These are phyloP conservation scores for Spergularia azorica DNA, from an alignment of 179 eudicot species.

Conservation along the genomic window DNA sequence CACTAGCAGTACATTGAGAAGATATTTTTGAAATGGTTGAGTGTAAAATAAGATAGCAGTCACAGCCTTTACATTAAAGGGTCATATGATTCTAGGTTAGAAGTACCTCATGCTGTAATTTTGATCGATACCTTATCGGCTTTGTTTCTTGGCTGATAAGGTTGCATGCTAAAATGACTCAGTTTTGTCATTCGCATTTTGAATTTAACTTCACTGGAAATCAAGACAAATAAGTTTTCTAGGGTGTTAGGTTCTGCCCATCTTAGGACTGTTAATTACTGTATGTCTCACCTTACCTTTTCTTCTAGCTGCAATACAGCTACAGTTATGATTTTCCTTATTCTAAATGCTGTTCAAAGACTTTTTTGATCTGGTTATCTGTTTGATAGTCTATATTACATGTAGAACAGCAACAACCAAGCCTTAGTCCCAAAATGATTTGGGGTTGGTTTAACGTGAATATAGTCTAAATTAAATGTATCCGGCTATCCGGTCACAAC, in stretches of 20 bases:
- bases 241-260: background rate
- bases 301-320: too few relatives aligned
- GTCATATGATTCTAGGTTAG: background rate
- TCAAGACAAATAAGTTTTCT: background rate
- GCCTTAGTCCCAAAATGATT: too few relatives aligned
- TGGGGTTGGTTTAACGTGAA: too few relatives aligned
- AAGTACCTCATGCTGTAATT: background rate
- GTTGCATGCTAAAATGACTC: too few relatives aligned
- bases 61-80: background rate
- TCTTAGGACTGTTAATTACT: background rate
- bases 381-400: background rate
- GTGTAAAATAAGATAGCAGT: background rate
- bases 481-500: background rate
- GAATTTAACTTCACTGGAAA: background rate
- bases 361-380: background rate
- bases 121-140: background rate
- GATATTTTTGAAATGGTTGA: background rate
- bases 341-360: too few relatives aligned
- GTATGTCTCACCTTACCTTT: slow-evolving; percentile 5
- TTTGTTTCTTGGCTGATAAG: background rate
- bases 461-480: too few relatives aligned
- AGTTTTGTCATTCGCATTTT: background rate
- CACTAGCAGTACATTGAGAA: background rate
- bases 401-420: too few relatives aligned
- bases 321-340: too few relatives aligned